Evolutionary conservation across 371 early-diverging fungal species (phyloP).

Genomic region (Syncephalastrum contaminatum): DNA sequence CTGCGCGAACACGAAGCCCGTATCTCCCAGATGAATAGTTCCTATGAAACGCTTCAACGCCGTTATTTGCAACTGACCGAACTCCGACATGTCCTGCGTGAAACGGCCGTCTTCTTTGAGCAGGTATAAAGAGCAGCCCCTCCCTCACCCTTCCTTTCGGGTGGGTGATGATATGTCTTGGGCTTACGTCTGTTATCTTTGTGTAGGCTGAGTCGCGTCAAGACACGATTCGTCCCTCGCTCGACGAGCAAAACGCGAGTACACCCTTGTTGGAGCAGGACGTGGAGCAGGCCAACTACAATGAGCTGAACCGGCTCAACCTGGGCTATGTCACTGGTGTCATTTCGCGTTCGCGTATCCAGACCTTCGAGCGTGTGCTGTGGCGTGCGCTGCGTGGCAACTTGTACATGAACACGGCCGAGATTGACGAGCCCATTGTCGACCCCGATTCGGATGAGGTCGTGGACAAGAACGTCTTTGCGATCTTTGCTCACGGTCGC

Average conservation of each 20-base stretch:
- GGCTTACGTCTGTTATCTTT: too few relatives aligned
- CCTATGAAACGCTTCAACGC: slow-evolving; percentile 84
- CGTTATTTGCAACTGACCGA: slow-evolving; percentile 87
- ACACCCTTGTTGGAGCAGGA: slow-evolving; percentile 64
- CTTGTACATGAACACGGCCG: slow-evolving; percentile 93
- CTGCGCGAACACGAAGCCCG: slow-evolving; percentile 82
- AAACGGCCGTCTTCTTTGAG: slow-evolving; percentile 82
- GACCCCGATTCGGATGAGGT: slow-evolving; percentile 75
- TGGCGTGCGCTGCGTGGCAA: slow-evolving; percentile 98
- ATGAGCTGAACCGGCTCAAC: slow-evolving; percentile 44
- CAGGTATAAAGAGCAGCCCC: slow-evolving; percentile 59
- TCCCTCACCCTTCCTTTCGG: too few relatives aligned
- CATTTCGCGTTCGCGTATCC: slow-evolving; percentile 79
- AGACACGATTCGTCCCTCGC: slow-evolving; percentile 55
- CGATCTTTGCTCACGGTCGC: slow-evolving; percentile 95
- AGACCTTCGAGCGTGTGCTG: slow-evolving; percentile 92
- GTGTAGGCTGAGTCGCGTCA: slow-evolving; percentile 53
- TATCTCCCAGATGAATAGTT: slow-evolving; percentile 82
- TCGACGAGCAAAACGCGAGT: slow-evolving; percentile 56
- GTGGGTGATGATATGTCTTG: too few relatives aligned
- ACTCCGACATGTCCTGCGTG: slow-evolving; percentile 86
- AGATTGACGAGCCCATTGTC: slow-evolving; percentile 88
- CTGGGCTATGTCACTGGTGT: slow-evolving; percentile 89
- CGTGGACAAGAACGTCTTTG: slow-evolving; percentile 93
- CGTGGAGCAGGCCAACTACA: slow-evolving; percentile 55